phyloP scores from a whole-genome alignment of 2,329 filamentous ascomycete genomes.

The Calycina herbarum region DNA sequence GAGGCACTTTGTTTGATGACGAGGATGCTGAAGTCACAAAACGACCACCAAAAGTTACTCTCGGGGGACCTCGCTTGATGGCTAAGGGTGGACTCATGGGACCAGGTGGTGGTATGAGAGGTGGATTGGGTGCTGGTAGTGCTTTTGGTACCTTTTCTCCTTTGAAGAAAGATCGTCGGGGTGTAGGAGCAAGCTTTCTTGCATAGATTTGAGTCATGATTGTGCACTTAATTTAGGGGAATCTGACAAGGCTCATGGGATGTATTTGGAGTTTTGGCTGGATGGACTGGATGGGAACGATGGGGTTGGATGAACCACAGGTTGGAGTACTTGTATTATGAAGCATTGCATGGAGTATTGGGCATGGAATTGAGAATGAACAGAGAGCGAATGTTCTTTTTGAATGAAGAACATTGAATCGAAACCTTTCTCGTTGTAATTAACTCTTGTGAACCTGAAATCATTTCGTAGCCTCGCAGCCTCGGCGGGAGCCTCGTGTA shows the following conservation, averaged over 20 bases:
- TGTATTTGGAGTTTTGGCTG: not conserved
- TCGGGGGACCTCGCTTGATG: constrained; percentile 34
- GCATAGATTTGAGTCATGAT: constrained; percentile 22
- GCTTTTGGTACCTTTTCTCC: constrained; percentile 67
- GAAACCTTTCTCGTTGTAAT: not conserved
- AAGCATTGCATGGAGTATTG: constrained; percentile 3
- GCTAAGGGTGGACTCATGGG: constrained; percentile 35
- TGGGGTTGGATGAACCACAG: not conserved
- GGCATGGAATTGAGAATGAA: not conserved
- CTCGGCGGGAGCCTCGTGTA: not conserved
- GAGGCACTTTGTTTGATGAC: constrained; percentile 69
- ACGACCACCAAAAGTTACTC: constrained; percentile 39
- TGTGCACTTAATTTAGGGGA: not conserved
- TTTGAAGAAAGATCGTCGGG: constrained; percentile 67
- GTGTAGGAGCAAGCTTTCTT: constrained; percentile 59
- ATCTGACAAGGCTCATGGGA: not conserved
- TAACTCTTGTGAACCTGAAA: not conserved
- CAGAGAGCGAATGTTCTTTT: not conserved
- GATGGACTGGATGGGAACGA: not conserved
- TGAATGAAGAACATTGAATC: not conserved
- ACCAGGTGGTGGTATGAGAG: constrained; percentile 27
- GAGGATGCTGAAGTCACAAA: constrained; percentile 56
- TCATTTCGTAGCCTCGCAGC: constrained; percentile 6
- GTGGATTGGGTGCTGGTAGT: constrained; percentile 32
- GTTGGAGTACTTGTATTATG: constrained; percentile 4